Evolutionary conservation across 2,329 filamentous ascomycete species (phyloP).

Genomic region (Aphanocladium album): DNA sequence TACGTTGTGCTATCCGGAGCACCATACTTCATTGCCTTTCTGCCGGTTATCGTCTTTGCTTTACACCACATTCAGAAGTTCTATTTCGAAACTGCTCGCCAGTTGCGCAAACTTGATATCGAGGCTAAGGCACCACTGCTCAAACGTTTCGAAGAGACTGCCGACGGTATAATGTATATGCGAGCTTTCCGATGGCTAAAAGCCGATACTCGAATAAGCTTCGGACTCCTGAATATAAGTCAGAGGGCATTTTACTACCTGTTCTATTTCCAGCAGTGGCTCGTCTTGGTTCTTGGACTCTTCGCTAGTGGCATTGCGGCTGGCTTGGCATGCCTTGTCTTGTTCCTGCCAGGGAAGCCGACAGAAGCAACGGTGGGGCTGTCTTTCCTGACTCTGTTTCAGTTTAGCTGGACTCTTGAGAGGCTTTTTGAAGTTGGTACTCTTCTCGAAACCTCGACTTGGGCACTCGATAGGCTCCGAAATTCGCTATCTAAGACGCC

Average conservation of each 20-base stretch:
- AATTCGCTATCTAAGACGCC: not conserved
- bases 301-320: slow-evolving; percentile 40
- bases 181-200: slow-evolving; percentile 30
- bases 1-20: not conserved
- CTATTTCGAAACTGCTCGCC: slow-evolving; percentile 28
- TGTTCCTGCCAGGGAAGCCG: not conserved
- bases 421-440: not conserved
- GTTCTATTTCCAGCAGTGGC: slow-evolving; percentile 45
- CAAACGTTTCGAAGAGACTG: slow-evolving; percentile 23
- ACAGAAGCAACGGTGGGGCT: not conserved
- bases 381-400: not conserved
- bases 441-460: not conserved
- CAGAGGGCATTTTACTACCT: slow-evolving; percentile 35
- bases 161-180: slow-evolving; percentile 24
- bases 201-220: slow-evolving; percentile 18
- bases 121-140: slow-evolving; percentile 27
- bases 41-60: slow-evolving; percentile 32
- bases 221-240: slow-evolving; percentile 28
- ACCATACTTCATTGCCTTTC: slow-evolving; percentile 25
- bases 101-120: slow-evolving; percentile 26
- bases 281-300: slow-evolving; percentile 43
- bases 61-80: slow-evolving; percentile 24
- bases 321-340: slow-evolving; percentile 38
- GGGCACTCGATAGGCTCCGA: slow-evolving; percentile 5
- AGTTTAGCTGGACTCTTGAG: slow-evolving; percentile 4